Percentiles rank a stretch among this genome's conserved stretches.
Conservation (phyloP, 2,329 filamentous ascomycete species). For the Cercospora berteroae region DNA sequence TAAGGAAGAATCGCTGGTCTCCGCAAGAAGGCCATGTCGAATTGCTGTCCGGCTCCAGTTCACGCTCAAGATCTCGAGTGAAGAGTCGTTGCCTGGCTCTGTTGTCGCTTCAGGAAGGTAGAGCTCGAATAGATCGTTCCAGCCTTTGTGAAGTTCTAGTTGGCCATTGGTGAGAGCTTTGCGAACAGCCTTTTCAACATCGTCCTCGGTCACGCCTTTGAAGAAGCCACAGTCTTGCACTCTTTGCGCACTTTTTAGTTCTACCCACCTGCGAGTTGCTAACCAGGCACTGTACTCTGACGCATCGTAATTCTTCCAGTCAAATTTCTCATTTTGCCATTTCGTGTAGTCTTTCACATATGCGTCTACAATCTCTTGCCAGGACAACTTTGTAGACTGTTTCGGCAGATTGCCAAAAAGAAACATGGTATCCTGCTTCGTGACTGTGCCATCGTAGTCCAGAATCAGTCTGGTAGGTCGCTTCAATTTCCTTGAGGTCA, state of each 20-base stretch:
- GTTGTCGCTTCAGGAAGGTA: constrained; percentile 16
- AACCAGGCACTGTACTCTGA: constrained; percentile 42
- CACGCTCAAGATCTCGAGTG: constrained; percentile 45
- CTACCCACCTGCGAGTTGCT: constrained; percentile 39
- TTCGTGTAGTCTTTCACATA: constrained; percentile 44
- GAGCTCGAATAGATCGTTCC: constrained; percentile 35
- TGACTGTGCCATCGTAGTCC: constrained; percentile 52
- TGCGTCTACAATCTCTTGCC: constrained; percentile 41
- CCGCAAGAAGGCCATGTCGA: constrained; percentile 22
- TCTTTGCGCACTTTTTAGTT: constrained; percentile 43
- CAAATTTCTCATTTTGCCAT: constrained; percentile 36
- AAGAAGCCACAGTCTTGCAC: constrained; percentile 44
- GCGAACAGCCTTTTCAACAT: constrained; percentile 34
- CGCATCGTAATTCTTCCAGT: constrained; percentile 31
- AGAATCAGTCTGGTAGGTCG: constrained; percentile 36
- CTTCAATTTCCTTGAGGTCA: constrained; percentile 14
- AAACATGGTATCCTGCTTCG: constrained; percentile 46
- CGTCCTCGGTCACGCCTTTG: constrained; percentile 35
- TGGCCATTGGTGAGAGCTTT: constrained; percentile 34
- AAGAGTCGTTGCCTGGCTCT: background rate
- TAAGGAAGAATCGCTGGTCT: constrained; percentile 5
- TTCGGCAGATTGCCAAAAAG: constrained; percentile 42
- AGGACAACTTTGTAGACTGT: constrained; percentile 27
- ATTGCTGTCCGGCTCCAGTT: constrained; percentile 51
- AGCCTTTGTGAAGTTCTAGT: constrained; percentile 41